Evolutionary conservation across 768 basidiomycete species (phyloP), one percentile per base, ranked within the genome.

Genomic region (Termitomyces sp.): DNA sequence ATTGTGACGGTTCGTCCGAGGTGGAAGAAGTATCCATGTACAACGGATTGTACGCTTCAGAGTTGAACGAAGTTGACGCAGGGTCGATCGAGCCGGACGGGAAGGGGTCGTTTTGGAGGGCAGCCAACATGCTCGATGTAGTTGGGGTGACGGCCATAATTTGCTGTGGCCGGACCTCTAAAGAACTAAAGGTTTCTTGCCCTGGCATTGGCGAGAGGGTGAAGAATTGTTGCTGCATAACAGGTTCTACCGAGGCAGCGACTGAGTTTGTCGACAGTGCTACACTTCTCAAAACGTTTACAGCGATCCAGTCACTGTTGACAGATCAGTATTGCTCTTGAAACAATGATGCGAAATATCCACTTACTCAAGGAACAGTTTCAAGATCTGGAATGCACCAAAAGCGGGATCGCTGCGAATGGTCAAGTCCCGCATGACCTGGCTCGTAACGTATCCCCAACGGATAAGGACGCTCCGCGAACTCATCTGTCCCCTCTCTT

Each of bases 401-500:
- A 94, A 94, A 3, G 91, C 89, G 50, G 91, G 91, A 70, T 94
- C 91, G 61, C 91, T 94, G 59, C 91, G 86, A 60, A 94, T 94
- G 10, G 91, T 94, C 68, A 94, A 75, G 70, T 94, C 92, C 63
- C 92, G 78, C 91, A 94, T 94, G 62, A 94, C 84, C 70, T 94
- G 91, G 70, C 88, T 90, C 16, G 91, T 93, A 66, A 94, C 92
- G 71, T 94, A 94, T 47, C 91, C 89, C 91, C 91, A 93, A 52
- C 91, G 84, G 68, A 94, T 91, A 65, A 94, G 76, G 50, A 93
- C 82, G 66, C 90, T 92, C 58, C 92, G 78, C 44, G 91, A 91
- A 68, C 89, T 91, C 87, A 93, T 85, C 15, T 86, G 84, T 55
- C 84, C 77, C 63, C 88, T 78, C 56, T 94, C 91, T 59, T 92